Evolutionary conservation across 1,284 basidiomycete genomes (phyloP).

Genomic region (Sanghuangporus weigelae): DNA sequence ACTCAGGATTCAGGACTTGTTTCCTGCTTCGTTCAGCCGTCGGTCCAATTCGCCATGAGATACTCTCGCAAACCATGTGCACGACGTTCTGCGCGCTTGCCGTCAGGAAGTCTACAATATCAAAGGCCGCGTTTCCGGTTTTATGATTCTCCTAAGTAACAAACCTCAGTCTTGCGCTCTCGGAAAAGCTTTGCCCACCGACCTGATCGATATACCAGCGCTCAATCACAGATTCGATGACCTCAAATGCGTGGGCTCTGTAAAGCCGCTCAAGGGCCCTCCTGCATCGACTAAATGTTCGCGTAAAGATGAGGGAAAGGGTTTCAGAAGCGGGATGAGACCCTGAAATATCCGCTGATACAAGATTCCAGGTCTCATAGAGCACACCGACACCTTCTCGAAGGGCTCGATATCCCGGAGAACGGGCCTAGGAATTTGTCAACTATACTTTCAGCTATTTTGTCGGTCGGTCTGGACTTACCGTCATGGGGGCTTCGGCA

Average conservation of each 20-base stretch:
- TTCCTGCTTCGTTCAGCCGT: constrained; percentile 51
- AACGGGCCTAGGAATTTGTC: constrained; percentile 43
- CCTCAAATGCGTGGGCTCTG: constrained; percentile 71
- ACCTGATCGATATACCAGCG: constrained; percentile 68
- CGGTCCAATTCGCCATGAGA: constrained; percentile 47
- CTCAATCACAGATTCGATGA: constrained; percentile 77
- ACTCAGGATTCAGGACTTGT: constrained; percentile 54
- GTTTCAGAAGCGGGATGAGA: constrained; percentile 57
- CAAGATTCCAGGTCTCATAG: constrained; percentile 64
- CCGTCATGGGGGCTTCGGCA: constrained; percentile 51
- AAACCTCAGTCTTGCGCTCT: constrained; percentile 26
- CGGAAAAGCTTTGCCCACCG: constrained; percentile 6
- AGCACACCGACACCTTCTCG: constrained; percentile 68
- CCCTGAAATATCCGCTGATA: constrained; percentile 42
- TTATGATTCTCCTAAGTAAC: constrained; percentile 22
- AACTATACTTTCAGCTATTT: background rate
- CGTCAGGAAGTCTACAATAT: constrained; percentile 79
- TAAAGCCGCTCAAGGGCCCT: constrained; percentile 86
- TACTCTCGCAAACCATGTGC: constrained; percentile 86
- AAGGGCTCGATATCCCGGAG: constrained; percentile 64
- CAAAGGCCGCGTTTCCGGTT: constrained; percentile 59
- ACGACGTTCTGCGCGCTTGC: constrained; percentile 86
- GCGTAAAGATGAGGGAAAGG: constrained; percentile 56
- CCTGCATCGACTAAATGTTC: constrained; percentile 62
- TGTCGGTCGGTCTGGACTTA: constrained; percentile 27